Conservation (phyloP, 805 yeast species). For the Helenozyma baotianmanensis region DNA sequence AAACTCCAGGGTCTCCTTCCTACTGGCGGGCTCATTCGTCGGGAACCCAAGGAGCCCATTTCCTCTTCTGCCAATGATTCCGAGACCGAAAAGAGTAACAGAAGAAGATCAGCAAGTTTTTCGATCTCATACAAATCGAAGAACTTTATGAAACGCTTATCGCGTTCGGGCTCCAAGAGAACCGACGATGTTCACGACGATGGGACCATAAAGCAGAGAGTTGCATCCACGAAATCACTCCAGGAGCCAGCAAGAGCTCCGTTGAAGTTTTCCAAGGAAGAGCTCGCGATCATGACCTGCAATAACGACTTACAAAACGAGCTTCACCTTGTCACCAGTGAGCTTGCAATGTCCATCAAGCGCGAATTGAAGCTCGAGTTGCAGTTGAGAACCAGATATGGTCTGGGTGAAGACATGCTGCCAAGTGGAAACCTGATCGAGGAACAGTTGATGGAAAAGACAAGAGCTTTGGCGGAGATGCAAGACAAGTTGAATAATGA, state of each 20-base stretch:
- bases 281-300: conserved; percentile 56
- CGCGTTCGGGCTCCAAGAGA: conserved; percentile 16
- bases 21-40: conserved; percentile 10
- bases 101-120: conserved; percentile 19
- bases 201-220: neutral
- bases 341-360: conserved; percentile 65
- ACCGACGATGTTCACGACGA: conserved; percentile 2
- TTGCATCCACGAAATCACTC: conserved; percentile 1
- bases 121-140: conserved; percentile 26
- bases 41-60: conserved; percentile 2
- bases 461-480: conserved; percentile 42
- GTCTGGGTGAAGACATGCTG: too few species aligned
- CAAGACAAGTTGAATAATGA: conserved; percentile 59
- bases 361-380: conserved; percentile 62
- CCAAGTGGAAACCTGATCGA: conserved; percentile 15
- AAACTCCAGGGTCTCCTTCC: conserved; percentile 13
- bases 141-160: conserved; percentile 30
- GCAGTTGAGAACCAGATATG: conserved; percentile 22
- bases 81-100: conserved; percentile 11
- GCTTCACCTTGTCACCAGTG: conserved; percentile 63
- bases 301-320: conserved; percentile 58
- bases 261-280: conserved; percentile 49
- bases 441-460: conserved; percentile 29
- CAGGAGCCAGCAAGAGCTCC: conserved; percentile 10
- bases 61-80: conserved; percentile 2